Percentiles rank a stretch among this genome's conserved stretches.
These are phyloP conservation scores for Curvularia sp. DNA, from an alignment of 2,329 filamentous ascomycete genomes.

Conservation along the genomic window DNA sequence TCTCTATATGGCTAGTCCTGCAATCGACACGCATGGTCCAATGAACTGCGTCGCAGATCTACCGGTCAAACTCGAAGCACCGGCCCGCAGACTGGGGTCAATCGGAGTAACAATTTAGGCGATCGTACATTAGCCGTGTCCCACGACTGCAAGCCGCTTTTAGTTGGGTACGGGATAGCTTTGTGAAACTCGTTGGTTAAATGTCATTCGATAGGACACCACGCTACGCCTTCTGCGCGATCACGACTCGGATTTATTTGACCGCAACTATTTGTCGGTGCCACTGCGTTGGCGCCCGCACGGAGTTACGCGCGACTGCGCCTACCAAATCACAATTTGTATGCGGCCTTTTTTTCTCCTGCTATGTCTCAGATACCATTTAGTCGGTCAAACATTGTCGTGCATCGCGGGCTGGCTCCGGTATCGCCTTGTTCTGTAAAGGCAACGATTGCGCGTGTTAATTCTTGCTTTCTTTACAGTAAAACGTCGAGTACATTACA, in stretches of 20 bases:
- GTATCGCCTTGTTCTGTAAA: neutral
- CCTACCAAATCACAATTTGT: neutral
- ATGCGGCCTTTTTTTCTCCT: neutral
- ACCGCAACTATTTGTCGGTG: neutral
- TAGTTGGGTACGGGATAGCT: neutral
- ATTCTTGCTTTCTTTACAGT: neutral
- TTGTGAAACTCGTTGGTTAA: neutral
- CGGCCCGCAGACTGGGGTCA: slow-evolving; percentile 16
- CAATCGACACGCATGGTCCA: slow-evolving; percentile 3
- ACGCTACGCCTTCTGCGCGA: neutral
- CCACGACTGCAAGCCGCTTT: neutral
- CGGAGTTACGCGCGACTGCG: neutral
- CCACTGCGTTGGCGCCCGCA: neutral
- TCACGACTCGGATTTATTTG: neutral
- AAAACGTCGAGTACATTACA: no score
- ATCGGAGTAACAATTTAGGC: slow-evolving; percentile 2
- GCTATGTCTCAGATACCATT: neutral
- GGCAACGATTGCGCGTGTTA: neutral
- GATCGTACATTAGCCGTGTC: slow-evolving; percentile 14
- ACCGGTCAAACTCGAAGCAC: slow-evolving; percentile 15
- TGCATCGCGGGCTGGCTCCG: neutral
- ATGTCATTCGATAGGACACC: neutral
- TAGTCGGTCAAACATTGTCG: neutral
- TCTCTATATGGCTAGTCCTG: slow-evolving; percentile 3
- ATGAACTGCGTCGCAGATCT: slow-evolving; percentile 14